Evolutionary conservation across 495 filamentous ascomycete species (phyloP).

Genomic region (Podospora sp.): DNA sequence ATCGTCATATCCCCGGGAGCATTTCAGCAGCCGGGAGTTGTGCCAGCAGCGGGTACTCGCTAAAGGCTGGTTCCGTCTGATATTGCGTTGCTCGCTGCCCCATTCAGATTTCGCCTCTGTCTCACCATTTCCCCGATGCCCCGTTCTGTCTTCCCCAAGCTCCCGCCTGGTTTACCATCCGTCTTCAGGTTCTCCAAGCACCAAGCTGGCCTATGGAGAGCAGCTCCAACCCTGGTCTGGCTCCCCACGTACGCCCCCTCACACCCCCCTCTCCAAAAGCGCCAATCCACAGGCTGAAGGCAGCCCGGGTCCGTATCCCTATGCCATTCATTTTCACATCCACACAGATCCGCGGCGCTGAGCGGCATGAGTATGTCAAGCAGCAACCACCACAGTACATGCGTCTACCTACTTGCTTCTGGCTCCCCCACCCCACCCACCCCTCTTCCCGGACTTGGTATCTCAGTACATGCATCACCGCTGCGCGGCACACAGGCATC

Average conservation of each 20-base stretch:
- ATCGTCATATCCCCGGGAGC: slow-evolving; percentile 15
- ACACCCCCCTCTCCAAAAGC: slow-evolving; percentile 2
- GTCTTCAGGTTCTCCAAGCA: not conserved
- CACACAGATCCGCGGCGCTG: slow-evolving; percentile 1
- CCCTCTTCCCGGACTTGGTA: slow-evolving; percentile 10
- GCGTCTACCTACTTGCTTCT: slow-evolving; percentile 16
- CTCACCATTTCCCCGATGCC: slow-evolving; percentile 18
- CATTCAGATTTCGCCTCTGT: slow-evolving; percentile 22
- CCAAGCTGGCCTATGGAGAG: not conserved
- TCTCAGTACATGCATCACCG: slow-evolving; percentile 24
- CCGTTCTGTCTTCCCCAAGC: slow-evolving; percentile 14
- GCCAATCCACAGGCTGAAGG: slow-evolving; percentile 5
- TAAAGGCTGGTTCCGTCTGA: slow-evolving; percentile 29
- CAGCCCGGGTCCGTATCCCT: slow-evolving; percentile 1
- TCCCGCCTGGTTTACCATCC: not conserved
- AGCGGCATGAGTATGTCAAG: not conserved
- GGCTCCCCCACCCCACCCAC: not conserved
- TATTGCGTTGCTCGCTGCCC: slow-evolving; percentile 22
- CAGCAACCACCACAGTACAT: not conserved
- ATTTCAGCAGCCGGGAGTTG: slow-evolving; percentile 25
- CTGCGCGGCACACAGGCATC: slow-evolving; percentile 33
- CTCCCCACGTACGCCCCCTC: slow-evolving; percentile 12
- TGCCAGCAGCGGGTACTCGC: slow-evolving; percentile 24
- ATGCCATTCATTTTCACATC: not conserved
- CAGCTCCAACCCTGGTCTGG: not conserved